A percentile compares a stretch with the other conserved stretches of the same genome.
Conservation (phyloP, 805 yeast genomes). For the Sungouiozyma ichnusensis region DNA sequence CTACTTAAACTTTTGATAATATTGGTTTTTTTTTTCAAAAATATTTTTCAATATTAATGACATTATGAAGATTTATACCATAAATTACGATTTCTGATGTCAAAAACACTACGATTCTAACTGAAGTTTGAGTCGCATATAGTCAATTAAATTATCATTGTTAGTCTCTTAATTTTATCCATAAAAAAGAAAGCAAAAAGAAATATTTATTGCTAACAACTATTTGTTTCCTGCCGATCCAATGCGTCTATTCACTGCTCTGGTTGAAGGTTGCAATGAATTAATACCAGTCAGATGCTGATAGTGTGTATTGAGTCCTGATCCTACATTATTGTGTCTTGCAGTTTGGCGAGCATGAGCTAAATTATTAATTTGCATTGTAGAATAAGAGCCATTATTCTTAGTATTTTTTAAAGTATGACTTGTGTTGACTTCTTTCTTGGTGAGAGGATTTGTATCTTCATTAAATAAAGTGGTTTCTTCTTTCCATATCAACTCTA, state of each 20-base stretch:
- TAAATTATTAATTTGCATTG: neutral
- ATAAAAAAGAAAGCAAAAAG: neutral
- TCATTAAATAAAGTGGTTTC: constrained; percentile 20
- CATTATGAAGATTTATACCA: too few relatives aligned
- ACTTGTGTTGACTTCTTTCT: constrained; percentile 7
- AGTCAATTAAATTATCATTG: too few relatives aligned
- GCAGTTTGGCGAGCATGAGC: neutral
- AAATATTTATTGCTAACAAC: constrained; percentile 9
- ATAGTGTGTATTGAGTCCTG: constrained; percentile 13
- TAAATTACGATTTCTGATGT: too few relatives aligned
- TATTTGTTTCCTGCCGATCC: constrained; percentile 11
- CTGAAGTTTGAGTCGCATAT: too few relatives aligned
- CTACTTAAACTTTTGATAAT: neutral
- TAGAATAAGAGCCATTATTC: neutral
- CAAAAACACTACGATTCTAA: too few relatives aligned
- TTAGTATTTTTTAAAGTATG: constrained; percentile 8
- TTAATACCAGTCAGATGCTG: constrained; percentile 20
- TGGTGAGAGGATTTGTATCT: constrained; percentile 17
- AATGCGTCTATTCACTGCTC: constrained; percentile 32
- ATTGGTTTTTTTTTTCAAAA: neutral
- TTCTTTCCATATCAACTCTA: constrained; percentile 24
- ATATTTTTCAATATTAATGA: constrained; percentile 1
- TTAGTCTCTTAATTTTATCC: too few relatives aligned
- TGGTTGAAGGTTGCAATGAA: constrained; percentile 31
- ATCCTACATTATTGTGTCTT: constrained; percentile 8